Percentiles rank a stretch among this genome's conserved stretches.
Conservation (phyloP, 2,329 filamentous ascomycete genomes). For the Bertia moriformis region DNA sequence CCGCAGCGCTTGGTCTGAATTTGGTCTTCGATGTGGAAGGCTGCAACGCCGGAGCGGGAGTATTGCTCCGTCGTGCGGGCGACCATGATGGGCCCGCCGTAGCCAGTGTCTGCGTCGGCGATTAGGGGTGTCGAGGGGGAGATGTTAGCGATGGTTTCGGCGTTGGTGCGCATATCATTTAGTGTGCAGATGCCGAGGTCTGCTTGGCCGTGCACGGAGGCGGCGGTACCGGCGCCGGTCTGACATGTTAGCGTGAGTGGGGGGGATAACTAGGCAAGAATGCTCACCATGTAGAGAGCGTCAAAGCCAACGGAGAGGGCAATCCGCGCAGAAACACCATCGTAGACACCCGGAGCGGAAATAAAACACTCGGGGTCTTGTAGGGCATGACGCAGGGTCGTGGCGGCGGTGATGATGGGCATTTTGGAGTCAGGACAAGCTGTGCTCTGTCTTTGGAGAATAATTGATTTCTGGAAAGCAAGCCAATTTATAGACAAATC, state of each 20-base stretch:
- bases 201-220: constrained; percentile 28
- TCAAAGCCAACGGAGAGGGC: constrained; percentile 31
- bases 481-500: no score
- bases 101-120: constrained; percentile 38
- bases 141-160: constrained; percentile 35
- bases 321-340: constrained; percentile 30
- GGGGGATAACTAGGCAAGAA: neutral
- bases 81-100: constrained; percentile 26
- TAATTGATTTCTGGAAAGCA: no score
- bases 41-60: constrained; percentile 13
- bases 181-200: constrained; percentile 33
- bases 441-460: no score
- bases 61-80: constrained; percentile 25
- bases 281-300: constrained; percentile 31
- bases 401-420: constrained; percentile 5
- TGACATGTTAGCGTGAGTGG: constrained; percentile 8
- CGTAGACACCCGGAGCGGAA: constrained; percentile 31
- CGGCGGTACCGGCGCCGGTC: constrained; percentile 34
- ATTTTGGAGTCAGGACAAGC: no score
- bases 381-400: constrained; percentile 14
- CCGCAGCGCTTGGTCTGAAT: constrained; percentile 21
- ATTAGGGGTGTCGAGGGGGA: constrained; percentile 30
- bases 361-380: constrained; percentile 18
- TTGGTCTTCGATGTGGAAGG: constrained; percentile 18
- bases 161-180: constrained; percentile 34